Evolutionary conservation across 345 rosid species (phyloP).

Genomic region (Carallia brachiata): DNA sequence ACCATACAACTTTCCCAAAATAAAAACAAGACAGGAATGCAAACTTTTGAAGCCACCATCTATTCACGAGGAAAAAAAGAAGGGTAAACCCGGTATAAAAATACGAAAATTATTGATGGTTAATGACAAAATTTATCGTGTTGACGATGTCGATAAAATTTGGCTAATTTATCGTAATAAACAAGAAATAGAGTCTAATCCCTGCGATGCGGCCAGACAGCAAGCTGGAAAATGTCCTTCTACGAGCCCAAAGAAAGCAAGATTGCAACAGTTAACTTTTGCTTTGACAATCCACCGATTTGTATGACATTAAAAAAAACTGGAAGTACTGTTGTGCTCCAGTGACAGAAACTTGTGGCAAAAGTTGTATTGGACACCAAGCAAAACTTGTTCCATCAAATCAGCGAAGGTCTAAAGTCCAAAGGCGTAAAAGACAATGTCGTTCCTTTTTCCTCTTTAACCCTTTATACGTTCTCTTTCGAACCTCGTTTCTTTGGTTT

Average conservation of each 20-base stretch:
- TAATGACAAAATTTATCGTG: too few relatives aligned
- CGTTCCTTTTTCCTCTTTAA: neutral
- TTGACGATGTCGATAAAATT: too few relatives aligned
- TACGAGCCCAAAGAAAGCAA: neutral
- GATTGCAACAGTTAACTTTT: constrained; percentile 7
- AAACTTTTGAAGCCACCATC: too few relatives aligned
- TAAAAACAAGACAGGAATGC: too few relatives aligned
- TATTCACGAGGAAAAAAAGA: too few relatives aligned
- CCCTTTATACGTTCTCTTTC: neutral
- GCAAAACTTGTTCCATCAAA: neutral
- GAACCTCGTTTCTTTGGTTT: neutral
- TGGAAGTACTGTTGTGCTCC: neutral
- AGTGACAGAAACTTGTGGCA: neutral
- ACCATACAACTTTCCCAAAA: too few relatives aligned
- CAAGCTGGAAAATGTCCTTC: neutral
- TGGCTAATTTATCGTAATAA: too few relatives aligned
- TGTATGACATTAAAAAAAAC: too few relatives aligned
- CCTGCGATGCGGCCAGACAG: too few relatives aligned
- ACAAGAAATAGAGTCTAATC: too few relatives aligned
- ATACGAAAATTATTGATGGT: too few relatives aligned
- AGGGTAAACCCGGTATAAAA: too few relatives aligned
- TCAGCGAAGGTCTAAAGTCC: neutral
- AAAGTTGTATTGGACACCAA: neutral
- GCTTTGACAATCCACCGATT: neutral
- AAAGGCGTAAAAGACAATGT: neutral